Conservation (phyloP, 1,139 yeast genomes). For the Zygoascus sp. region DNA sequence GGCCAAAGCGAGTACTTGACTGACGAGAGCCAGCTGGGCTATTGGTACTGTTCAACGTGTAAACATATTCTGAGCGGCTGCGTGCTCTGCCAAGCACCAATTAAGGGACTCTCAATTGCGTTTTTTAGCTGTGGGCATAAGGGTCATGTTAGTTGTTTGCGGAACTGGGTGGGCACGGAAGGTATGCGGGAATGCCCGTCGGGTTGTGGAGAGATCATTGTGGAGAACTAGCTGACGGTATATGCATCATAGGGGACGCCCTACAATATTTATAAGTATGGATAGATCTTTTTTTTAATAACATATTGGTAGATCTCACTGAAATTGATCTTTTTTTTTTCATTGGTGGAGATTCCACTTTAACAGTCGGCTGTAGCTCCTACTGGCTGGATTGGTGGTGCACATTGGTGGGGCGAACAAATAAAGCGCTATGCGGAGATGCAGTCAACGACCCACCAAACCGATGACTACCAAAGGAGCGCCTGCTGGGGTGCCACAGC, state of each 20-base stretch:
- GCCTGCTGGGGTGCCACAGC: background rate
- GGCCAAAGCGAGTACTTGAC: slow-evolving; percentile 28
- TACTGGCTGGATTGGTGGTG: no score
- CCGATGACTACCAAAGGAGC: background rate
- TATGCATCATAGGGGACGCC: background rate
- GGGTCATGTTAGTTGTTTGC: slow-evolving; percentile 78
- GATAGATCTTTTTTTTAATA: no score
- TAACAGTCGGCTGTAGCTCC: no score
- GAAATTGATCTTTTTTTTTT: background rate
- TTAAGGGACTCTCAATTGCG: slow-evolving; percentile 67
- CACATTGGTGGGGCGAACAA: background rate
- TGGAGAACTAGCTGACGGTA: no score
- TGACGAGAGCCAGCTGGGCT: slow-evolving; percentile 45
- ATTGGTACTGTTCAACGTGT: slow-evolving; percentile 84
- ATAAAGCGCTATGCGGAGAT: background rate
- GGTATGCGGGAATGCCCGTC: slow-evolving; percentile 73
- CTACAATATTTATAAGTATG: no score
- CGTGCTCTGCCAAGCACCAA: slow-evolving; percentile 73
- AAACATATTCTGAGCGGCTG: slow-evolving; percentile 59
- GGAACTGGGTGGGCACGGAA: slow-evolving; percentile 68
- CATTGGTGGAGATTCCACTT: no score
- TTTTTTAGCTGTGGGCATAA: slow-evolving; percentile 78
- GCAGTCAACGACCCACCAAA: background rate
- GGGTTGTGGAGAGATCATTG: slow-evolving; percentile 45
- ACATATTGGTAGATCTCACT: no score